Conservation (phyloP, 495 filamentous ascomycete genomes). For the Xylaria cubensis region DNA sequence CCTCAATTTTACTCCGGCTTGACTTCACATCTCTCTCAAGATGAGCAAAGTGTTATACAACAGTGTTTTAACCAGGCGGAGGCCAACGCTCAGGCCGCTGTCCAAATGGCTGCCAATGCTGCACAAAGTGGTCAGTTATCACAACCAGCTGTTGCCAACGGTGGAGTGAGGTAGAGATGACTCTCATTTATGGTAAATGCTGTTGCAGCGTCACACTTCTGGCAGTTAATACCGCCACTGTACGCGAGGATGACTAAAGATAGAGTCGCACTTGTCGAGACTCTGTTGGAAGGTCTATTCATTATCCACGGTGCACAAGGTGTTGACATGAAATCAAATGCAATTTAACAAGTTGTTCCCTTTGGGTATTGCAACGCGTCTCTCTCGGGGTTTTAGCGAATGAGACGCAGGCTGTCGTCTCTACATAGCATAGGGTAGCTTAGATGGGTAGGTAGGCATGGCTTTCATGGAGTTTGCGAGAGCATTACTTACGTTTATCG, state of each 20-base stretch:
- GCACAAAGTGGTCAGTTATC: constrained; percentile 35
- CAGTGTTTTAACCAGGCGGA: constrained; percentile 83
- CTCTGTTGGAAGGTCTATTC: constrained; percentile 1
- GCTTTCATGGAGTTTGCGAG: constrained; percentile 19
- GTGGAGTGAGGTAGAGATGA: constrained; percentile 39
- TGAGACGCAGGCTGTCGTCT: constrained; percentile 1
- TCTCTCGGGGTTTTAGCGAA: background rate
- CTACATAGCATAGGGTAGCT: constrained; percentile 25
- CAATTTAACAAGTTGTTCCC: constrained; percentile 19
- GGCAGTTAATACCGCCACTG: background rate
- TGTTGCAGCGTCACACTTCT: background rate
- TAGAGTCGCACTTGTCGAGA: background rate
- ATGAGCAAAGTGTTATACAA: constrained; percentile 84
- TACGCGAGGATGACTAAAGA: background rate
- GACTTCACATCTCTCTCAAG: constrained; percentile 75
- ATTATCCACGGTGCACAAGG: constrained; percentile 9
- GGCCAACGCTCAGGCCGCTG: constrained; percentile 47
- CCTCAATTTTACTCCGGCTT: constrained; percentile 85
- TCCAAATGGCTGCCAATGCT: constrained; percentile 35
- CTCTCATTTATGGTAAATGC: background rate
- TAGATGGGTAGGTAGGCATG: constrained; percentile 22
- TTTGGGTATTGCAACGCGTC: constrained; percentile 21
- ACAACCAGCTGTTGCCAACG: constrained; percentile 34
- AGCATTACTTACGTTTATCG: constrained; percentile 19
- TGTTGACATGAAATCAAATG: constrained; percentile 6